phyloP scores from a whole-genome alignment of 2,329 filamentous ascomycete species.

The Hymenoscyphus repandus region DNA sequence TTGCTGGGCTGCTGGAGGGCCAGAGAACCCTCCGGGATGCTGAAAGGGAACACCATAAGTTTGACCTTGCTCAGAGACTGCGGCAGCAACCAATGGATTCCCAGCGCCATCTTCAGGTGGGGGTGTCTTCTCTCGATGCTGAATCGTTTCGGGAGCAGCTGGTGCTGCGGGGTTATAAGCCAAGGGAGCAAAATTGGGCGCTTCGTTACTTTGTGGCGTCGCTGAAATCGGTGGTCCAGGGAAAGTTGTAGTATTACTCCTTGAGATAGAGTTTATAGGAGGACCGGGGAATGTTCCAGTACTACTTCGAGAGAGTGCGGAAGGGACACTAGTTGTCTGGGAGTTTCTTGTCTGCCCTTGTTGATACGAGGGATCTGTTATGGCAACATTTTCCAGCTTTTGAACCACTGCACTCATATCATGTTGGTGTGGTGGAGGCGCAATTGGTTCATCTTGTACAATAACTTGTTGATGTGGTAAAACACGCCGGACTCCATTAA shows the following conservation, averaged over 20 bases:
- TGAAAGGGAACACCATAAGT: conserved; percentile 45
- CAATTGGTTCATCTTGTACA: conserved; percentile 58
- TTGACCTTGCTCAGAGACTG: conserved; percentile 50
- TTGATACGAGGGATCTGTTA: conserved; percentile 51
- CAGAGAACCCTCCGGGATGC: conserved; percentile 15
- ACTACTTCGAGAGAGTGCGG: conserved; percentile 4
- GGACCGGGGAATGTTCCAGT: conserved; percentile 5
- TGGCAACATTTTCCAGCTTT: conserved; percentile 65
- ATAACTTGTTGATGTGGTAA: conserved; percentile 56
- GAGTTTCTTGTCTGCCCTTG: conserved; percentile 27
- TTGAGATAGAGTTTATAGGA: background rate
- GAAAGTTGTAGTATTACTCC: conserved; percentile 12
- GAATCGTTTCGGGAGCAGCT: conserved; percentile 64
- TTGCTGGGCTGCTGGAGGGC: conserved; percentile 13
- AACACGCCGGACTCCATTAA: conserved; percentile 62
- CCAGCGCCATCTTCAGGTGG: conserved; percentile 61
- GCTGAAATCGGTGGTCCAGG: conserved; percentile 32
- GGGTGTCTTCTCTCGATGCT: conserved; percentile 74
- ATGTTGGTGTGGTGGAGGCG: conserved; percentile 40
- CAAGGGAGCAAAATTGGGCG: conserved; percentile 55
- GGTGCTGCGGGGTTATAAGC: conserved; percentile 78
- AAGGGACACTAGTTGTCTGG: conserved; percentile 15
- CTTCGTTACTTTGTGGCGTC: conserved; percentile 31
- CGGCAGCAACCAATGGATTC: conserved; percentile 53
- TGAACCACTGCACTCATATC: conserved; percentile 67